These are phyloP conservation scores for Rhododendron mucronatum DNA, from an alignment of 148 eudicot species.

Conservation along the genomic window DNA sequence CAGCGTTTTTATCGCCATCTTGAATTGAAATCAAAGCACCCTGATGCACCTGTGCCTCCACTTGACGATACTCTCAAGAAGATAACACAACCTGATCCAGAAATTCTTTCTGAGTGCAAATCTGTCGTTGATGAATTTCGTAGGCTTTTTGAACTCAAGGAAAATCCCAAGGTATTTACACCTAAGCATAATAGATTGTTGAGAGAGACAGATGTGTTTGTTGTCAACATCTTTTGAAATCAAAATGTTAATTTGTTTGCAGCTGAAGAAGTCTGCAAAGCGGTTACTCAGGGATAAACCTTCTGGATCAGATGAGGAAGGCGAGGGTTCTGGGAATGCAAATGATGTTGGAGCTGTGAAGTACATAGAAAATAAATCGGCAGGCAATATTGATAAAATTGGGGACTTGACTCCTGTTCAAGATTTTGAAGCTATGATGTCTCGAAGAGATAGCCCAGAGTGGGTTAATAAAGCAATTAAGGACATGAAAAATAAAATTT, in stretches of 20 bases:
- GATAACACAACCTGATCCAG: slow-evolving; percentile 73
- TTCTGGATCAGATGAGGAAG: slow-evolving; percentile 64
- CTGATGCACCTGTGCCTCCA: slow-evolving; percentile 81
- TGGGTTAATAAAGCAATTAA: slow-evolving; percentile 79
- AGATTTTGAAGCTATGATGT: slow-evolving; percentile 89
- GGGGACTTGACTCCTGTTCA: slow-evolving; percentile 64
- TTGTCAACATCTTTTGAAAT: not conserved
- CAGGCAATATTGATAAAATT: slow-evolving; percentile 47
- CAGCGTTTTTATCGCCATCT: slow-evolving; percentile 86
- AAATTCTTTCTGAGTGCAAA: slow-evolving; percentile 53
- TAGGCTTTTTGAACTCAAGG: slow-evolving; percentile 72
- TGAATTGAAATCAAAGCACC: slow-evolving; percentile 68
- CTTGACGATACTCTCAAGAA: slow-evolving; percentile 78
- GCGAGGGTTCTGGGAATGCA: slow-evolving; percentile 29
- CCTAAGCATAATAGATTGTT: not conserved
- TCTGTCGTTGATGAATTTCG: slow-evolving; percentile 61
- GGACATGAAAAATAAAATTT: slow-evolving; percentile 57
- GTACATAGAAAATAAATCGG: slow-evolving; percentile 31
- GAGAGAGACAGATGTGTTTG: not conserved
- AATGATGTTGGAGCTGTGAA: slow-evolving; percentile 27
- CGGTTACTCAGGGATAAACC: slow-evolving; percentile 54
- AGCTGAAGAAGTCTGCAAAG: slow-evolving; percentile 80
- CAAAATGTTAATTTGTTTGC: slow-evolving; percentile 17
- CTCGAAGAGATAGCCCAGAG: slow-evolving; percentile 78
- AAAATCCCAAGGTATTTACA: slow-evolving; percentile 63